Base-by-base conservation (phyloP, 177 flowering plant species). In the Vitis hybrid region DNA sequence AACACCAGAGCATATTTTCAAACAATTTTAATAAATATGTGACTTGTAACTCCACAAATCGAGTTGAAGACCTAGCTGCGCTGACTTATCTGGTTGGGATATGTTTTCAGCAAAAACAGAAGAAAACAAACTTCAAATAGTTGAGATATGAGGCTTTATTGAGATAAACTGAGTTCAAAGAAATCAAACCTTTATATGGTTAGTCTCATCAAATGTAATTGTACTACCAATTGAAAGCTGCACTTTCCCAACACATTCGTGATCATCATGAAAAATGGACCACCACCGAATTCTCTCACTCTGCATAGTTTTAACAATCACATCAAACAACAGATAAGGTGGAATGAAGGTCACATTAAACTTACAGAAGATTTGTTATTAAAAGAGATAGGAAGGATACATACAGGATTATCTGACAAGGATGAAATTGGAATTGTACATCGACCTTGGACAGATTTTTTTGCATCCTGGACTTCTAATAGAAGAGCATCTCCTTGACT, bases 231-330 rank as follows among this genome's bases (percentile, higher is more conserved):
- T 86, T 56, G 72, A 83, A 52, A 94, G 94, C 76, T 90, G 95
- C 72, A 94, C 80, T 81, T 94, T 94, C 65, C 98, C 97, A 46
- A 91, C 80, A 63, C 97, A 94, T 80, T 94, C 97, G 60, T 88
- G 80, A 69, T 85, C 93, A 62, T 84, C 91, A 74, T 83, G 94
- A 79, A 83, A 88, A 63, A 94, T 80, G 24, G 93, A 90, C 98
- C 97, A 94, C 98, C 98, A 94, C 54, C 83, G 83, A 64, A 85
- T 70, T 80, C 80, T 88, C 19, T 92, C 98, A 83, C 73, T 83
- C 97, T 94, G 87, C 74, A 74, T 35, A 61, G 11, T 62, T 66
- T 57, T 11, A 40, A 50, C 56, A 60, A 40, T 40, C 48, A 70
- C 32, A 58, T 55, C 9, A 19, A 65, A 60, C 48, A 12, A 67